Evolutionary conservation across 176 grass and related monocot species (phyloP), one percentile per base, ranked within the genome.

Genomic region (Neostapfia colusana): DNA sequence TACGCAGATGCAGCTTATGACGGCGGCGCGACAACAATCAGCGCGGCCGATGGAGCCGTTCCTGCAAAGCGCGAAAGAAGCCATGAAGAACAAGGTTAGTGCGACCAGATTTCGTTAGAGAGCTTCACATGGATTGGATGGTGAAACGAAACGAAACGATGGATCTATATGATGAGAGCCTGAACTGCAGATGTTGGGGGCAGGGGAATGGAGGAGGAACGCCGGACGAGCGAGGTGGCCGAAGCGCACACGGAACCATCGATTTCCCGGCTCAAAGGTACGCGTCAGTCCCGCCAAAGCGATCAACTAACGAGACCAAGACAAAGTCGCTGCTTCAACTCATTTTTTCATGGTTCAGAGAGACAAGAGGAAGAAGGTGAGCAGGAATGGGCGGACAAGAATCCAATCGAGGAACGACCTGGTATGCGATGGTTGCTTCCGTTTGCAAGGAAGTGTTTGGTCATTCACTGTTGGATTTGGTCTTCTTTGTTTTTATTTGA

Each of bases 401-500:
- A 58, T 63, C 50, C 68, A 24, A 79, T 85, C 48, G 75, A 85
- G 27, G 75, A 79, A 27, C 75, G 38, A 58, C 65, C 42, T 39
- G 58, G 57, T 62, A 25, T 11, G 7, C 40, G 17, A 8, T 63
- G 0, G 14, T 34, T 27, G 11, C 26, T 62, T 62, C 55, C 2
- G 14, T 60, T 12, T 26, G 56, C 4, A 59, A 26, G 56, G 0
- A 24, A 24, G 8, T 10, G 10, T 24, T 24, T 56, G 53, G 12
- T 59, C 56, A 14, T 13, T 60, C 25, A 28, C 26, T 15, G 4
- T 28, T 59, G 9, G 10, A 15, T 43, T 9, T 43, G 41, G 14
- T 36, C 7, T 17, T 6, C 12, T 48, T 11, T 17, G 3, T 27
- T 0, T 17, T 28, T 28, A 58, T 58, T 21, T 56, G n/a, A 23